Conservation (phyloP, 2,329 filamentous ascomycete genomes). For the Sclerotiophoma versabilis region DNA sequence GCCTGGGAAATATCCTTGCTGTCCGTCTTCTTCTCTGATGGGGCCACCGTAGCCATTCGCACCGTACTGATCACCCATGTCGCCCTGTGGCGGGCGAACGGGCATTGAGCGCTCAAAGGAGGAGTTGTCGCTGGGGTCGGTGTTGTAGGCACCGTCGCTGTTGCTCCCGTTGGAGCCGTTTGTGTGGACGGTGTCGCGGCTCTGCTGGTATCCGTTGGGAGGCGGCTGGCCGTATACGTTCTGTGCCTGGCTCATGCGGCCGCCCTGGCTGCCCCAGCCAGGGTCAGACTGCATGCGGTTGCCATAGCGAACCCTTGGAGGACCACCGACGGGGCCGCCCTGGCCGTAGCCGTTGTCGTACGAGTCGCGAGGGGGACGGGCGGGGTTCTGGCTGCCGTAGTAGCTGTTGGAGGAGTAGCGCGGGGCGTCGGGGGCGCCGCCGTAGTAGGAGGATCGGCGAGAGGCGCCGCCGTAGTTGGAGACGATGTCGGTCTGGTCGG, state of each 20-base stretch:
- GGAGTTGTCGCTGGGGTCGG: conserved; percentile 92
- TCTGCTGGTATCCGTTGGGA: conserved; percentile 71
- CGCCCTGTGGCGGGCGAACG: conserved; percentile 45
- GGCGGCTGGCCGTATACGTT: conserved; percentile 41
- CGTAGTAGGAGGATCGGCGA: conserved; percentile 55
- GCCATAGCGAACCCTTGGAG: conserved; percentile 47
- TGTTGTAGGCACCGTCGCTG: conserved; percentile 75
- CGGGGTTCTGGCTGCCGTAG: conserved; percentile 44
- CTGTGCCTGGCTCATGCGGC: conserved; percentile 45
- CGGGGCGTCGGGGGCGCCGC: conserved; percentile 44
- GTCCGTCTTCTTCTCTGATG: conserved; percentile 51
- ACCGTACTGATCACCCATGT: conserved; percentile 62
- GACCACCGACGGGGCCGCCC: conserved; percentile 45
- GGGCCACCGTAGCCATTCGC: conserved; percentile 59
- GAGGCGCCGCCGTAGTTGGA: conserved; percentile 41
- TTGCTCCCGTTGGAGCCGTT: conserved; percentile 76
- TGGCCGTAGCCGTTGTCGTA: conserved; percentile 43
- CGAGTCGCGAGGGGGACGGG: conserved; percentile 46
- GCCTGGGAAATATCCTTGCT: conserved; percentile 28
- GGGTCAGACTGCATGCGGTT: conserved; percentile 55
- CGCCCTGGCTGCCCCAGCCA: conserved; percentile 41
- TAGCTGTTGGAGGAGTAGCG: conserved; percentile 44
- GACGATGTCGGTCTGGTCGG: conserved; percentile 53
- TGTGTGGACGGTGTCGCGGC: conserved; percentile 86
- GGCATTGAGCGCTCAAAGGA: conserved; percentile 77